These are phyloP conservation scores for Penstemon newberryi DNA, from an alignment of 257 asterid genomes.

Conservation along the genomic window DNA sequence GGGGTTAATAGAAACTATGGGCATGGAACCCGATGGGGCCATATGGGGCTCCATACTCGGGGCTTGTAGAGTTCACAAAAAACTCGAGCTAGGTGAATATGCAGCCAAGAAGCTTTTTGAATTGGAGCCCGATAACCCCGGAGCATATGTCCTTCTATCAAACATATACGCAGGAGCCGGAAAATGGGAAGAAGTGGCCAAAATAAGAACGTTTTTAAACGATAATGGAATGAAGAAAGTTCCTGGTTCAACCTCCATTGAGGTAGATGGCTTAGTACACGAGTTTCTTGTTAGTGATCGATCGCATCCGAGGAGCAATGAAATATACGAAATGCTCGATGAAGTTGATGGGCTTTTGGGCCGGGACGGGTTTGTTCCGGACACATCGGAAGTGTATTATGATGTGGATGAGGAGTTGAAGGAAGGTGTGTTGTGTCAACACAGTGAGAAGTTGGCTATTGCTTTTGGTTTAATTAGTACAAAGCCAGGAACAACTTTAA, in stretches of 20 bases:
- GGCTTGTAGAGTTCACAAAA: slow-evolving; percentile 41
- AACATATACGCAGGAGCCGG: slow-evolving; percentile 47
- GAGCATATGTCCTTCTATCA: slow-evolving; percentile 38
- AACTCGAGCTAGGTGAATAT: slow-evolving; percentile 39
- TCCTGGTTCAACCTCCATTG: slow-evolving; percentile 53
- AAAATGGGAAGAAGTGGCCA: slow-evolving; percentile 49
- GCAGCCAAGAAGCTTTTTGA: slow-evolving; percentile 32
- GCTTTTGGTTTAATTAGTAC: slow-evolving; percentile 49
- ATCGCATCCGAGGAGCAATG: slow-evolving; percentile 34
- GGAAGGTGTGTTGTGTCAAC: slow-evolving; percentile 44
- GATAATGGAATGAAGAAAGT: slow-evolving; percentile 49
- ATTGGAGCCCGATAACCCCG: slow-evolving; percentile 42
- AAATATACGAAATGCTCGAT: slow-evolving; percentile 40
- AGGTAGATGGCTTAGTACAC: slow-evolving; percentile 39
- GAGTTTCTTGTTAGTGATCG: slow-evolving; percentile 54
- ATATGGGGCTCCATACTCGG: slow-evolving; percentile 54
- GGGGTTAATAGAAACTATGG: slow-evolving; percentile 36
- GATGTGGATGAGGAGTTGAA: slow-evolving; percentile 47
- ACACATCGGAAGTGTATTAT: slow-evolving; percentile 49
- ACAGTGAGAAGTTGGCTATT: slow-evolving; percentile 51
- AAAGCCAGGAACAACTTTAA: slow-evolving; percentile 36
- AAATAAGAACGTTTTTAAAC: slow-evolving; percentile 39
- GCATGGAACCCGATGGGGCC: slow-evolving; percentile 41
- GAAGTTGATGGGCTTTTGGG: slow-evolving; percentile 38
- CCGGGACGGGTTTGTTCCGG: slow-evolving; percentile 35